A percentile compares a stretch with the other conserved stretches of the same genome.
Evolutionary conservation across 371 early-diverging fungal genomes (phyloP).

Genomic region (Smittium mucronatum): DNA sequence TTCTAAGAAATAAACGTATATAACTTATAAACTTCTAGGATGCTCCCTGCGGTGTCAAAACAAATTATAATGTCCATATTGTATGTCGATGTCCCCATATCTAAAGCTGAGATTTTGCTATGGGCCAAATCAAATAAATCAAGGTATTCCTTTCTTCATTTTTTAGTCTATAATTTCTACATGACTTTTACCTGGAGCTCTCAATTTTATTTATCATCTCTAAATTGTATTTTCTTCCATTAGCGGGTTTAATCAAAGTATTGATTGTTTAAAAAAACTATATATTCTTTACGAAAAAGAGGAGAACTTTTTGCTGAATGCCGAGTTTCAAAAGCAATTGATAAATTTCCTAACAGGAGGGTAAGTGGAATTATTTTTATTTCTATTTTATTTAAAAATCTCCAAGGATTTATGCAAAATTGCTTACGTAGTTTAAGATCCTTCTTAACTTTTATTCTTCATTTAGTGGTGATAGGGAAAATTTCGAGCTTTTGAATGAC

Average conservation of each 20-base stretch:
- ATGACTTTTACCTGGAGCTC: too few relatives aligned
- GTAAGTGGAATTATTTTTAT: conserved; percentile 36
- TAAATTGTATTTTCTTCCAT: not conserved
- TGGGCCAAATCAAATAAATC: conserved; percentile 51
- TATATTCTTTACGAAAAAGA: conserved; percentile 44
- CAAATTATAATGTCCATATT: conserved; percentile 83
- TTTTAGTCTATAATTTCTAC: too few relatives aligned
- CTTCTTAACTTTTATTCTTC: conserved; percentile 73
- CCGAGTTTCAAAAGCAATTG: conserved; percentile 61
- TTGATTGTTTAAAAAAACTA: conserved; percentile 50
- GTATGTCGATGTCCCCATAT: conserved; percentile 50
- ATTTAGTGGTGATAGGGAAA: conserved; percentile 46
- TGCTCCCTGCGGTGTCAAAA: conserved; percentile 73
- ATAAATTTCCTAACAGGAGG: conserved; percentile 82
- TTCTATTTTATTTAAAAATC: not conserved
- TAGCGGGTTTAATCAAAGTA: conserved; percentile 44
- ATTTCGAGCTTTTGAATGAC: conserved; percentile 60
- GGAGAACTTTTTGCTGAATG: conserved; percentile 40
- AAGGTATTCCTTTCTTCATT: conserved; percentile 14
- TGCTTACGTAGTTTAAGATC: not conserved
- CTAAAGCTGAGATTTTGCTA: conserved; percentile 42
- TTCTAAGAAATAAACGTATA: too few relatives aligned
- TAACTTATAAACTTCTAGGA: conserved; percentile 20
- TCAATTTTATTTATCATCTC: too few relatives aligned
- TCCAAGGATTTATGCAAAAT: not conserved